phyloP scores from a whole-genome alignment of 192 early-diverging fungal species.

The Obelidium mucronatum region DNA sequence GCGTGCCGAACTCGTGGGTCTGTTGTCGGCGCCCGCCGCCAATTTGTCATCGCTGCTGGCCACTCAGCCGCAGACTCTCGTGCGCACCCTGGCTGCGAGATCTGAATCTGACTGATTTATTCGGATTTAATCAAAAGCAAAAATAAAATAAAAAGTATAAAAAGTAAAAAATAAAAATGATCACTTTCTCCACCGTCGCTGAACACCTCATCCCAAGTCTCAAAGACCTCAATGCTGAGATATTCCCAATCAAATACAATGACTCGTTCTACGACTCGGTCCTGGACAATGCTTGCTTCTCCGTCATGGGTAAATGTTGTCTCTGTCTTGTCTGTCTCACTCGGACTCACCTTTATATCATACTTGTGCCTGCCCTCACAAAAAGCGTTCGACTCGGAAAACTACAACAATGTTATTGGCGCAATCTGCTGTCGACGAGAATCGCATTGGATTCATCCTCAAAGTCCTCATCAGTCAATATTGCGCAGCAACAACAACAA shows the following conservation, averaged over 20 bases:
- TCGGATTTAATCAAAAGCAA: background rate
- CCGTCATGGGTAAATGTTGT: slow-evolving; percentile 21
- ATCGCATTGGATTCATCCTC: background rate
- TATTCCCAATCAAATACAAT: slow-evolving; percentile 91
- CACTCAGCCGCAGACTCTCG: background rate
- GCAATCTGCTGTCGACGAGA: slow-evolving; percentile 85
- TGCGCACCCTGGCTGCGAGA: slow-evolving; percentile 4
- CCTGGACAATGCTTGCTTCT: slow-evolving; percentile 38
- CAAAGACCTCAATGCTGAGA: slow-evolving; percentile 72
- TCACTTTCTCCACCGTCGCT: background rate
- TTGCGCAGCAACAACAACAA: slow-evolving; percentile 46
- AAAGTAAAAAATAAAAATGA: background rate
- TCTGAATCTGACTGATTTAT: background rate
- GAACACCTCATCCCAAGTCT: slow-evolving; percentile 34
- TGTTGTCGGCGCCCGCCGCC: background rate
- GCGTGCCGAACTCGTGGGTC: slow-evolving; percentile 16
- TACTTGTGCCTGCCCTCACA: background rate
- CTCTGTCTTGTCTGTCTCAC: background rate
- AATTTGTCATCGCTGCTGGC: background rate
- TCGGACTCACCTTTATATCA: slow-evolving; percentile 3
- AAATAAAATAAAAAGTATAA: no score
- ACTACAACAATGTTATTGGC: slow-evolving; percentile 65
- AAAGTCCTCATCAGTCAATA: background rate
- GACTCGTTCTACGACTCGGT: slow-evolving; percentile 79
- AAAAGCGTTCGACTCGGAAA: background rate